Conservation (phyloP, 352 stramenopile genomes). For the Phytopythium cucurbitacearum region DNA sequence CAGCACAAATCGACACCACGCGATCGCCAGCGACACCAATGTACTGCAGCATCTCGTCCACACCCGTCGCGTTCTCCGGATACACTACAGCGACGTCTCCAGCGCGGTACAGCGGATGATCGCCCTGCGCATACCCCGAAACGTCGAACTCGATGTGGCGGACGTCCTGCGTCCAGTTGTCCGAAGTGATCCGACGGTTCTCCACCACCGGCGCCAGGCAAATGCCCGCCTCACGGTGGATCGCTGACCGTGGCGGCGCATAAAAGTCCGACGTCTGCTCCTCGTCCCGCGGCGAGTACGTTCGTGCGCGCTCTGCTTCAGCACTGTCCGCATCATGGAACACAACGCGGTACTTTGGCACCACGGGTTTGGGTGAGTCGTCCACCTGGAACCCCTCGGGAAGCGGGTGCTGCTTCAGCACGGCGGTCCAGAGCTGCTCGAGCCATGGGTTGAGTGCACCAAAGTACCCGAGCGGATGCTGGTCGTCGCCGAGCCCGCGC, state of each 20-base stretch:
- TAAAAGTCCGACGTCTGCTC: slow-evolving; percentile 49
- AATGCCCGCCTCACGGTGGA: slow-evolving; percentile 41
- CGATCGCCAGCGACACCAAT: slow-evolving; percentile 27
- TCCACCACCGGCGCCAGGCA: slow-evolving; percentile 44
- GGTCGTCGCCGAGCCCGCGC: slow-evolving; percentile 85
- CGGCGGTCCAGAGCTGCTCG: slow-evolving; percentile 58
- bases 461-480: slow-evolving; percentile 85
- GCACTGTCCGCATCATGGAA: slow-evolving; percentile 16
- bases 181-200: slow-evolving; percentile 62
- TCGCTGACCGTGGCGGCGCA: slow-evolving; percentile 32
- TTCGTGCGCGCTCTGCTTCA: slow-evolving; percentile 10
- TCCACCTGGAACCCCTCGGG: slow-evolving; percentile 55
- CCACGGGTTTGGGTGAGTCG: slow-evolving; percentile 49
- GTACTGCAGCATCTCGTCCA: slow-evolving; percentile 66
- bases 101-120: slow-evolving; percentile 31
- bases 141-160: slow-evolving; percentile 76
- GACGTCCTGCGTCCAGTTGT: slow-evolving; percentile 80
- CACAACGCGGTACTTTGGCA: slow-evolving; percentile 41
- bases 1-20: slow-evolving; percentile 43
- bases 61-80: slow-evolving; percentile 66
- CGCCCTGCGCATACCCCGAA: not conserved
- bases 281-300: slow-evolving; percentile 20
- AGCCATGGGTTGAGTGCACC: slow-evolving; percentile 80
- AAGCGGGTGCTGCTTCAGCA: slow-evolving; percentile 48
- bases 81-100: slow-evolving; percentile 78